phyloP scores from a whole-genome alignment of 352 stramenopile genomes.

The Globisporangium heterothallicum region DNA sequence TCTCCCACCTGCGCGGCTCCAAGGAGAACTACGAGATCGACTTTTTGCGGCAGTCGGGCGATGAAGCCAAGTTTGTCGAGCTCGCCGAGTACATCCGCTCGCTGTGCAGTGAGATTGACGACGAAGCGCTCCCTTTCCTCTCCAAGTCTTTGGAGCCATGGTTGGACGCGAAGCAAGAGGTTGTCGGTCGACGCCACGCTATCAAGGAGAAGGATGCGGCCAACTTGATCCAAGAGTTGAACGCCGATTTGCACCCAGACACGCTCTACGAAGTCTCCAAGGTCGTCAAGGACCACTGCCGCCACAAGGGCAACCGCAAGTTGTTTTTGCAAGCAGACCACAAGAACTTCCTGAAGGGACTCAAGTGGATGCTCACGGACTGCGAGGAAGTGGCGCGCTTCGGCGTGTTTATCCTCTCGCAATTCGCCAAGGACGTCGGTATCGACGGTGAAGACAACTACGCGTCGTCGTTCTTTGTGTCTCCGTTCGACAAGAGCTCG shows the following conservation, averaged over 20 bases:
- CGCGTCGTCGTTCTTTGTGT: conserved; percentile 37
- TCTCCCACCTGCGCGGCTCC: conserved; percentile 43
- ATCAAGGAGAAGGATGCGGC: conserved; percentile 45
- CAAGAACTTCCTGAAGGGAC: conserved; percentile 34
- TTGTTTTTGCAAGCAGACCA: conserved; percentile 43
- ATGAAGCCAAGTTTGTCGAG: conserved; percentile 52
- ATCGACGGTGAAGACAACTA: conserved; percentile 12
- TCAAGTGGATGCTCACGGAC: conserved; percentile 66
- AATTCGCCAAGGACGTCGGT: conserved; percentile 46
- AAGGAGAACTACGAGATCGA: conserved; percentile 45
- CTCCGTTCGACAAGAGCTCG: conserved; percentile 56
- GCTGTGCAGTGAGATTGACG: conserved; percentile 52
- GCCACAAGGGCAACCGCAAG: conserved; percentile 64
- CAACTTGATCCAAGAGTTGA: conserved; percentile 53
- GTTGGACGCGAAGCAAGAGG: conserved; percentile 49
- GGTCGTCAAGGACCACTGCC: conserved; percentile 63
- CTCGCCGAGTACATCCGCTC: conserved; percentile 46
- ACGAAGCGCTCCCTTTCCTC: conserved; percentile 52
- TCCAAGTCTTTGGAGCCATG: conserved; percentile 41
- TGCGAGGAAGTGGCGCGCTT: conserved; percentile 53
- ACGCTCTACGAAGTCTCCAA: conserved; percentile 60
- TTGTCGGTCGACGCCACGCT: conserved; percentile 42
- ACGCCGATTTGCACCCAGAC: conserved; percentile 48
- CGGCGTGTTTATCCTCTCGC: conserved; percentile 56
- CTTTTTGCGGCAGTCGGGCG: conserved; percentile 41